Base-by-base conservation (phyloP, 352 stramenopile genomes). In the Phytopythium litorale region DNA sequence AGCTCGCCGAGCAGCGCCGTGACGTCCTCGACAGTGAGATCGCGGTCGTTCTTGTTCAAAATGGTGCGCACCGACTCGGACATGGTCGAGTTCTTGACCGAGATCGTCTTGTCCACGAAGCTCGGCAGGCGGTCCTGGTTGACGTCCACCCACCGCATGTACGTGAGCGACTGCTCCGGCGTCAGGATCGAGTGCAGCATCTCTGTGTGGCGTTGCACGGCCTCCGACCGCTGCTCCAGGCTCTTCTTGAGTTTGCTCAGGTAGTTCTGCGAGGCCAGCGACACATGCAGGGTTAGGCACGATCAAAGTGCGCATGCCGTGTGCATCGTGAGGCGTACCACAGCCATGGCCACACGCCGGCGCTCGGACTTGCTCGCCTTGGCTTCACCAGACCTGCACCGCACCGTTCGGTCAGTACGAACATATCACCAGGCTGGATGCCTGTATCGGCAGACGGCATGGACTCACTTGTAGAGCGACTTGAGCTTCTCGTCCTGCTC, bases 401-500 rank as follows among this genome's bases (percentile, higher is more conserved):
- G 16, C 7, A 40, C 13, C 9, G 4, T 40, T 35, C n/a, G 2
- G 57, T 70, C 32, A 74, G 55, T 52, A 43, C 5, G 45, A 12
- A 23, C 21, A 9, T 11, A 9, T 32, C 21, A 11, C 9, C 16
- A 19, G 21, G 4, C 9, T 12, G 43, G 4, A 19, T 7, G 28
- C 28, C 28, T 7, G 28, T 32, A 32, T 32, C 28, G 28, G 28
- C 25, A 4, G 50, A 56, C 7, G 12, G 19, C 32, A 45, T 7
- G 1, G 8, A 57, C 51, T 53, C 73, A 91, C 86, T 92, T 95
- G 73, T 96, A 96, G 8, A 94, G 60, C 6, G 80, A 80, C 67
- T 92, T 93, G 58, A 96, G 79, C 61, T 96, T 96, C 64, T 96
- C 87, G 57, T 96, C 87, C 65, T 96, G 87, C 40, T 96, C 87